Conservation (phyloP, 345 rosid species). For the Aquilaria yunnanensis region DNA sequence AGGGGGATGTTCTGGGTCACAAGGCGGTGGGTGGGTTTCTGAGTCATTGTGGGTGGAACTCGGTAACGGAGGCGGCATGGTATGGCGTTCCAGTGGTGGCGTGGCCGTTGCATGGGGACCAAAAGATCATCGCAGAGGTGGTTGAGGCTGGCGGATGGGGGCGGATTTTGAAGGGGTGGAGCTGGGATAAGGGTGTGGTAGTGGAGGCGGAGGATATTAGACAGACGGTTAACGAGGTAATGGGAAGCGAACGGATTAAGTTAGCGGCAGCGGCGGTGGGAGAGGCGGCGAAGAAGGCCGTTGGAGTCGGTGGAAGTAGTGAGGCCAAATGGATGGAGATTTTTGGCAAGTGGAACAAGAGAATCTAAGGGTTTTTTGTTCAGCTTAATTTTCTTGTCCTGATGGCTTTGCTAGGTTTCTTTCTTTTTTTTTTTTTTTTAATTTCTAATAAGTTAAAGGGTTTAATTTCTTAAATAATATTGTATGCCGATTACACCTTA, state of each 20-base stretch:
- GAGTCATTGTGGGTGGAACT: constrained; percentile 39
- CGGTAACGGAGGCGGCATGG: constrained; percentile 35
- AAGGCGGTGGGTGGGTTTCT: constrained; percentile 29
- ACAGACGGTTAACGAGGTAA: constrained; percentile 19
- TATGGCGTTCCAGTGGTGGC: constrained; percentile 31
- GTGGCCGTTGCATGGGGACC: constrained; percentile 40
- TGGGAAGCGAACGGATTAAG: constrained; percentile 24
- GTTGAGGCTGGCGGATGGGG: constrained; percentile 27
- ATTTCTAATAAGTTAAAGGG: no score
- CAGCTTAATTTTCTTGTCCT: no score
- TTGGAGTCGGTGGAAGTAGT: constrained; percentile 23
- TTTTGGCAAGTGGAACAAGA: constrained; percentile 4
- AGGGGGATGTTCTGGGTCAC: constrained; percentile 27
- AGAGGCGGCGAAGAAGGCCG: constrained; percentile 28
- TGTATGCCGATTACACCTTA: no score
- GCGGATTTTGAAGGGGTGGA: constrained; percentile 24
- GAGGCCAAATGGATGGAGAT: constrained; percentile 1
- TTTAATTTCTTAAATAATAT: no score
- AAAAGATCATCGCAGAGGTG: constrained; percentile 33
- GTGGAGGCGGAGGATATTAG: constrained; percentile 35
- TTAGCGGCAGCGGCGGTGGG: constrained; percentile 13
- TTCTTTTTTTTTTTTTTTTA: no score
- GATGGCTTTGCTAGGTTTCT: no score
- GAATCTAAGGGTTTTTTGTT: no score
- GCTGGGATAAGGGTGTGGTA: constrained; percentile 16